phyloP scores from a whole-genome alignment of 768 basidiomycete species.

The Panaeolus papilionaceus region DNA sequence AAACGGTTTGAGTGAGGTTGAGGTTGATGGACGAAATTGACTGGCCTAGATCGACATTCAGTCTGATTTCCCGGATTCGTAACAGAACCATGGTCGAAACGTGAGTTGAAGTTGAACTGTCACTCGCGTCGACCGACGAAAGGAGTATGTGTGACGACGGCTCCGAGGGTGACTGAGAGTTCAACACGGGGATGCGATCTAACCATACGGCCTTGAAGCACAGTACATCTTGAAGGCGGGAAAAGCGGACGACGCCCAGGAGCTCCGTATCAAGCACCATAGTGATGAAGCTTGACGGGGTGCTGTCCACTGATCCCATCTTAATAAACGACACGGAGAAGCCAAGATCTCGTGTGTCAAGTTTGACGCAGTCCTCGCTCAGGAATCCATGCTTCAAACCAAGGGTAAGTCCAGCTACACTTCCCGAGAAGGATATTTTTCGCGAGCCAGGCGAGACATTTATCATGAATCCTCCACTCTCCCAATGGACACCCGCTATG shows the following conservation, averaged over 20 bases:
- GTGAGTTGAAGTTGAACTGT: conserved; percentile 27
- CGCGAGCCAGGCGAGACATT: conserved; percentile 77
- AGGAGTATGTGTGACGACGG: conserved; percentile 32
- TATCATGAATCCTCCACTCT: conserved; percentile 90
- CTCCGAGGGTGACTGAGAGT: conserved; percentile 41
- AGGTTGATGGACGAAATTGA: conserved; percentile 79
- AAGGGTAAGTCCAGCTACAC: conserved; percentile 80
- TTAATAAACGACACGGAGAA: conserved; percentile 79
- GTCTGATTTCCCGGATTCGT: conserved; percentile 72
- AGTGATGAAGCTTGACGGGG: conserved; percentile 62
- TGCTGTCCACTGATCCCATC: conserved; percentile 41
- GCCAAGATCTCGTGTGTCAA: conserved; percentile 82
- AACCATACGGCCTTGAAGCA: conserved; percentile 97
- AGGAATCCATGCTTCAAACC: conserved; percentile 87
- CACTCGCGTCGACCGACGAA: conserved; percentile 23
- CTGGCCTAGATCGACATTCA: conserved; percentile 86
- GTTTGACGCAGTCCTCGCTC: conserved; percentile 80
- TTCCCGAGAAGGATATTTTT: conserved; percentile 77
- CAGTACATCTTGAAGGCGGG: conserved; percentile 88
- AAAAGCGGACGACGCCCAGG: conserved; percentile 78
- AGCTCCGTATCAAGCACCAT: conserved; percentile 87
- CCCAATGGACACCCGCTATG: conserved; percentile 89
- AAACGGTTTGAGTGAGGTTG: conserved; percentile 63
- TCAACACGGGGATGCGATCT: conserved; percentile 83
- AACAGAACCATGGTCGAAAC: conserved; percentile 70